A percentile compares a stretch with the other conserved stretches of the same genome.
phyloP scores from a whole-genome alignment of 169 alveolate species.

The Hammondia hammondi region DNA sequence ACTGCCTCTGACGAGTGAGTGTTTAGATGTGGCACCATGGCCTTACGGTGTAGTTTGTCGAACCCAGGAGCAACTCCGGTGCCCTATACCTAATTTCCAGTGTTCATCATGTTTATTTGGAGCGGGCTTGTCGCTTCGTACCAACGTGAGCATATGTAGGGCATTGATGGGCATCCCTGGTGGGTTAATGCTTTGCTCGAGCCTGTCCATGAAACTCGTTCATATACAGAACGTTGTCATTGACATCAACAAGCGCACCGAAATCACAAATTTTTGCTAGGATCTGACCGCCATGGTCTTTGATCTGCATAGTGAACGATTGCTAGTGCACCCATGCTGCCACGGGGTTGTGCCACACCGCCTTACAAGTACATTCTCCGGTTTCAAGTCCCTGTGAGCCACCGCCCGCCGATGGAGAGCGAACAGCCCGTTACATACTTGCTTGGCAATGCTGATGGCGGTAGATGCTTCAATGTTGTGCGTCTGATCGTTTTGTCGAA shows the following conservation, averaged over 20 bases:
- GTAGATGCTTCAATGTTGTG: background rate
- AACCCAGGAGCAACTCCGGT: conserved; percentile 55
- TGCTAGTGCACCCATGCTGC: background rate
- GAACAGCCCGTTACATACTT: conserved; percentile 7
- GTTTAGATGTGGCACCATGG: background rate
- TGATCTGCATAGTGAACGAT: background rate
- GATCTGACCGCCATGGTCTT: background rate
- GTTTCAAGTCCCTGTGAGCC: conserved; percentile 54
- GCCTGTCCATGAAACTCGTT: background rate
- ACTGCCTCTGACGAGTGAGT: background rate
- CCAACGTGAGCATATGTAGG: conserved; percentile 60
- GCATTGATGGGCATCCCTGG: conserved; percentile 38
- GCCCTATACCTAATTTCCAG: conserved; percentile 44
- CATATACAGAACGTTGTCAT: no score
- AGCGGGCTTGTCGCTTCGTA: background rate
- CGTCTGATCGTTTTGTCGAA: background rate
- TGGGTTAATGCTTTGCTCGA: conserved; percentile 41
- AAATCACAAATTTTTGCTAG: conserved; percentile 23
- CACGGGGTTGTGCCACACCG: background rate
- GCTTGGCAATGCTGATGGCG: conserved; percentile 21
- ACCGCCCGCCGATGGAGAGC: conserved; percentile 41
- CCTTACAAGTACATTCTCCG: conserved; percentile 53
- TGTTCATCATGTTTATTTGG: background rate
- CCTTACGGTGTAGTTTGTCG: conserved; percentile 45
- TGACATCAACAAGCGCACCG: background rate